Conservation (phyloP, 179 eudicot species). For the Silene vulgaris region DNA sequence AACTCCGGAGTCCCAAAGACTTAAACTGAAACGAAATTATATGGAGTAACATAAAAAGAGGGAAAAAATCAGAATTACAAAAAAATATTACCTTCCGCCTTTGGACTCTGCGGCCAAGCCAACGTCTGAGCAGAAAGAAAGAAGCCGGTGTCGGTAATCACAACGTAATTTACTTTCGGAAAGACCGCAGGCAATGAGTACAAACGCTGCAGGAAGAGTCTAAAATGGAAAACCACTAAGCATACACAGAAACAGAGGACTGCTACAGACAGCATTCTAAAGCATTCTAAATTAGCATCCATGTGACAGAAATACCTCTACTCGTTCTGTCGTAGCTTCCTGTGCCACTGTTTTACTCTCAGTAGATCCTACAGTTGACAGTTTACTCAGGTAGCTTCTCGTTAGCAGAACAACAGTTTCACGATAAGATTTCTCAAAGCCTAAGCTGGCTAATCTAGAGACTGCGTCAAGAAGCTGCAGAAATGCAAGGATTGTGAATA, state of each 20-base stretch:
- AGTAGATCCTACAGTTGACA: slow-evolving; percentile 75
- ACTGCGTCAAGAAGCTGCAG: slow-evolving; percentile 99
- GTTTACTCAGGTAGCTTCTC: slow-evolving; percentile 77
- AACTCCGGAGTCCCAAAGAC: background rate
- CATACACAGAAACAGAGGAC: slow-evolving; percentile 24
- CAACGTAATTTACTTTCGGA: slow-evolving; percentile 56
- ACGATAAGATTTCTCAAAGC: slow-evolving; percentile 95
- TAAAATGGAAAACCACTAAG: slow-evolving; percentile 55
- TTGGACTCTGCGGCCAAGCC: slow-evolving; percentile 97
- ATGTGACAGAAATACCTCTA: slow-evolving; percentile 57
- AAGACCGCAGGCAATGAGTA: slow-evolving; percentile 67
- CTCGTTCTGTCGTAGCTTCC: slow-evolving; percentile 93
- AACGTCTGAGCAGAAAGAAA: slow-evolving; percentile 93
- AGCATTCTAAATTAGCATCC: slow-evolving; percentile 15
- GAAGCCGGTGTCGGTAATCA: slow-evolving; percentile 86
- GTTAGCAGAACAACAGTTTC: slow-evolving; percentile 92
- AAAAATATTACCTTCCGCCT: slow-evolving; percentile 72
- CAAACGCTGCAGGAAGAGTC: slow-evolving; percentile 98
- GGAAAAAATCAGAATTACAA: background rate
- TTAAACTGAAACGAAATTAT: background rate
- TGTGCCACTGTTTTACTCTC: slow-evolving; percentile 84
- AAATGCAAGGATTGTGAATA: slow-evolving; percentile 18
- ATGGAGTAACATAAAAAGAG: background rate
- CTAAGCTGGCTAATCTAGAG: slow-evolving; percentile 91
- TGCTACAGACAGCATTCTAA: slow-evolving; percentile 16